phyloP scores from a whole-genome alignment of 2,329 filamentous ascomycete species.

The Fusarium verrucosum region DNA sequence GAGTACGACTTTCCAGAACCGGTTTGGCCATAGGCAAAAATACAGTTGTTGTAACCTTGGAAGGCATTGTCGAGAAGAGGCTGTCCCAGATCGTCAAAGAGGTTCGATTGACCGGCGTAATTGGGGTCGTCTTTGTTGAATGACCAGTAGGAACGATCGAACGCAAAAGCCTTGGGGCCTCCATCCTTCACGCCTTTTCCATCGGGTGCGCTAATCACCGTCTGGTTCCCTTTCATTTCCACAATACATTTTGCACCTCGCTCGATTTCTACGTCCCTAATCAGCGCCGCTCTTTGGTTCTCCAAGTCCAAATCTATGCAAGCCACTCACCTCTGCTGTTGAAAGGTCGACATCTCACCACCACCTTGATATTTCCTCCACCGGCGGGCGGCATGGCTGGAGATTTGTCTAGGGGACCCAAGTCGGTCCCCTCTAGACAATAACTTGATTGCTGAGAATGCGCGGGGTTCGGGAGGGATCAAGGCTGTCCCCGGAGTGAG shows the following conservation, averaged over 20 bases:
- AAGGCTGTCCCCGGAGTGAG: conserved; percentile 8
- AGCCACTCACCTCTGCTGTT: conserved; percentile 82
- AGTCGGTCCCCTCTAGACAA: conserved; percentile 47
- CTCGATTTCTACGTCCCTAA: conserved; percentile 74
- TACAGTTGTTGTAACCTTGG: conserved; percentile 98
- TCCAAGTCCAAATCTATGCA: not conserved
- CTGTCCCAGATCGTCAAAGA: conserved; percentile 87
- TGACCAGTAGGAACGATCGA: conserved; percentile 98
- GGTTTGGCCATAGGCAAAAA: conserved; percentile 98
- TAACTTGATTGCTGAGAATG: conserved; percentile 40
- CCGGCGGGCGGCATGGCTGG: conserved; percentile 62
- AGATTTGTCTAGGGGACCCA: conserved; percentile 49
- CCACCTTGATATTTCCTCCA: conserved; percentile 99
- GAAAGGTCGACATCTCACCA: conserved; percentile 95
- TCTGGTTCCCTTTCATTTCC: conserved; percentile 94
- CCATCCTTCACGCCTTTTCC: conserved; percentile 75
- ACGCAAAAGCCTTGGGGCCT: conserved; percentile 87
- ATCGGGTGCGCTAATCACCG: conserved; percentile 79
- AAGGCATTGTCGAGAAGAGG: conserved; percentile 98
- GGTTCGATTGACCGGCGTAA: conserved; percentile 89
- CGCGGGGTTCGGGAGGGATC: conserved; percentile 39
- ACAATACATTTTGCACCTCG: conserved; percentile 95
- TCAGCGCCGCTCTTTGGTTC: conserved; percentile 31
- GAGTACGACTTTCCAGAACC: conserved; percentile 99
- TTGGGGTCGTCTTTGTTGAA: conserved; percentile 83